phyloP scores from a whole-genome alignment of 2,329 filamentous ascomycete genomes.

The Didymella sp. region DNA sequence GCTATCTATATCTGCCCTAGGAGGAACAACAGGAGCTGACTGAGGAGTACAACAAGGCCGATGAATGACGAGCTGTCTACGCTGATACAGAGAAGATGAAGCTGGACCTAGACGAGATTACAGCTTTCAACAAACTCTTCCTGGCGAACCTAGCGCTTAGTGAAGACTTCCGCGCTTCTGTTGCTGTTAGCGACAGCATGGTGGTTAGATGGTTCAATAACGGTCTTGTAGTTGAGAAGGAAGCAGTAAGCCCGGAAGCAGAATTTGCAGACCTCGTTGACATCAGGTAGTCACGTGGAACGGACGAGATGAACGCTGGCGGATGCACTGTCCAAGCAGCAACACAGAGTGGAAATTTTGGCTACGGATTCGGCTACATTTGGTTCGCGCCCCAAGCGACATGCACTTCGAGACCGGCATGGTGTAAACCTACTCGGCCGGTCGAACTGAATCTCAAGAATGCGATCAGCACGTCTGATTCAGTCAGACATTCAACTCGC shows the following conservation, averaged over 20 bases:
- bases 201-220: background rate
- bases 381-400: background rate
- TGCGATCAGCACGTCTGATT: conserved; percentile 2
- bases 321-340: conserved; percentile 1
- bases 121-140: background rate
- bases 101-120: background rate
- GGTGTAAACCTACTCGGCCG: background rate
- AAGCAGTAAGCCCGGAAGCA: background rate
- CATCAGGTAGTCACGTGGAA: background rate
- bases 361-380: background rate
- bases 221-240: background rate
- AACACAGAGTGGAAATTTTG: background rate
- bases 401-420: conserved; percentile 6
- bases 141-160: background rate
- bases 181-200: background rate
- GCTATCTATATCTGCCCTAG: background rate
- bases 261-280: background rate
- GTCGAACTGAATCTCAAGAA: background rate
- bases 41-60: background rate
- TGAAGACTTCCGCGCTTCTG: background rate
- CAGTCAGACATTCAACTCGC: background rate
- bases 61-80: background rate
- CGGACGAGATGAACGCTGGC: background rate
- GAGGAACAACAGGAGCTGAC: background rate
- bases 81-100: background rate